Evolutionary conservation across 2,329 filamentous ascomycete species (phyloP).

Genomic region (Alternaria metachromatica): DNA sequence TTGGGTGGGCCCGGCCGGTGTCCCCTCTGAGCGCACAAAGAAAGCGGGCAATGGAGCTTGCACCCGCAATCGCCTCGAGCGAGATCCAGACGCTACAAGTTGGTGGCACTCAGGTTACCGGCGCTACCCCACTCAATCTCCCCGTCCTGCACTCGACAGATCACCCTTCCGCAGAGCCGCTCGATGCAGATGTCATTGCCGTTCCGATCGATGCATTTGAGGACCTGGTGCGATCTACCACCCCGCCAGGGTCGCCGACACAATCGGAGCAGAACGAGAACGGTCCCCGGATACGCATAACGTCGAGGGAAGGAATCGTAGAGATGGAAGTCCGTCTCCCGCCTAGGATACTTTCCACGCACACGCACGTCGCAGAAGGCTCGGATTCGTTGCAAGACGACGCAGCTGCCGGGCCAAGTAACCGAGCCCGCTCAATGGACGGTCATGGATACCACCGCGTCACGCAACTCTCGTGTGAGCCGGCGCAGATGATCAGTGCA

Average conservation of each 20-base stretch:
- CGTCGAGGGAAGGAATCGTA: constrained; percentile 46
- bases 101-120: constrained; percentile 26
- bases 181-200: constrained; percentile 8
- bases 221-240: constrained; percentile 25
- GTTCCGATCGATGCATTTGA: constrained; percentile 16
- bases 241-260: constrained; percentile 33
- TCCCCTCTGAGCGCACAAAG: neutral
- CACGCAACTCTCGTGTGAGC: constrained; percentile 43
- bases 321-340: constrained; percentile 50
- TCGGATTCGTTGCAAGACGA: constrained; percentile 12
- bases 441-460: constrained; percentile 38
- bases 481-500: constrained; percentile 41
- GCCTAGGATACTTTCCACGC: constrained; percentile 38
- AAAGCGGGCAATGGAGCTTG: neutral
- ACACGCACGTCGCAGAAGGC: constrained; percentile 31
- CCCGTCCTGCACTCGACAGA: constrained; percentile 18
- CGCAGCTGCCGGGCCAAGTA: constrained; percentile 9
- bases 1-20: constrained; percentile 35
- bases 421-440: constrained; percentile 4
- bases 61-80: neutral
- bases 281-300: constrained; percentile 49
- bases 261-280: constrained; percentile 36
- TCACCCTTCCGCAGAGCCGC: constrained; percentile 1
- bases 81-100: constrained; percentile 25
- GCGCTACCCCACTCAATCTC: constrained; percentile 31